A percentile compares a stretch with the other conserved stretches of the same genome.
Conservation (phyloP, 202 grass and related monocot genomes). For the Schoenoplectus tabernaemontani region DNA sequence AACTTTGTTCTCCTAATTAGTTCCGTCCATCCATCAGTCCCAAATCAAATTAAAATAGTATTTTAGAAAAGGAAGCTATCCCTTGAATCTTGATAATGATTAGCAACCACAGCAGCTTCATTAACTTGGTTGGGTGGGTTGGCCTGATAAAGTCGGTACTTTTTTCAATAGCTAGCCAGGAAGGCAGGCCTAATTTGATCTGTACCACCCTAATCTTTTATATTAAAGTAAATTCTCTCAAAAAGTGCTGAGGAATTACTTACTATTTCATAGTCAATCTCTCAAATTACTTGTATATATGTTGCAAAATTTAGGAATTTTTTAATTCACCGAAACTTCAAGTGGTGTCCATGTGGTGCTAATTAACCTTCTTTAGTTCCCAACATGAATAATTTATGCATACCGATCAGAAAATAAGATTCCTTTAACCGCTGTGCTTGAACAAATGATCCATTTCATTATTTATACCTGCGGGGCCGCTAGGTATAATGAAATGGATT, state of each 20-base stretch:
- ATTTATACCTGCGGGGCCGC: too few relatives aligned
- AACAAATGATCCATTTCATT: neutral
- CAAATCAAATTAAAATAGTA: neutral
- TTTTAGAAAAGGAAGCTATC: neutral
- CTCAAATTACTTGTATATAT: neutral
- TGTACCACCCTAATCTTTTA: neutral
- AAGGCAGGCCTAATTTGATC: neutral
- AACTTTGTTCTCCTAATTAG: neutral
- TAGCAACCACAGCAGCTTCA: neutral
- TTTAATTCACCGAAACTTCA: neutral
- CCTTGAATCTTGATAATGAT: conserved; percentile 15
- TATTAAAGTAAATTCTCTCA: neutral
- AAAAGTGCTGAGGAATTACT: neutral
- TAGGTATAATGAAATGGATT: too few relatives aligned
- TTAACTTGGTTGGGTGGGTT: neutral
- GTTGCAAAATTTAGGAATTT: neutral
- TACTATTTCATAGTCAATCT: neutral
- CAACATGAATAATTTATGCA: neutral
- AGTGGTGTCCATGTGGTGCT: neutral
- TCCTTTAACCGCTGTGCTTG: neutral
- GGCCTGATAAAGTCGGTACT: neutral
- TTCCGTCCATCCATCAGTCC: neutral
- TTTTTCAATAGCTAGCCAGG: neutral
- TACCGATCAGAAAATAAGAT: neutral
- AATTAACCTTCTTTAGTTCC: neutral